Evolutionary conservation across 257 asterid species (phyloP).

Genomic region (Nicotiana noctiflora): DNA sequence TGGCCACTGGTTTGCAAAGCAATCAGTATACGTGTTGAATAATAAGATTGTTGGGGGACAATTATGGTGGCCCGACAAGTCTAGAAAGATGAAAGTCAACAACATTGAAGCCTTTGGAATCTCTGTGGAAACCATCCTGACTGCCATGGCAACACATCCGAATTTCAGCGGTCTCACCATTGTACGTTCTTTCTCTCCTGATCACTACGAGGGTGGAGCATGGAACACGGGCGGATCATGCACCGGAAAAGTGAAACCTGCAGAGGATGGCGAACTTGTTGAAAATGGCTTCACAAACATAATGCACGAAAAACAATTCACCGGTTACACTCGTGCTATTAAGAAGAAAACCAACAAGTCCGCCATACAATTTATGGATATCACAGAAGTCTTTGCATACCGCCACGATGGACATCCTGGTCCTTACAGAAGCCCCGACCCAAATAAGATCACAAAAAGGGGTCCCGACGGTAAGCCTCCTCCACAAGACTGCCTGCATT

Average conservation of each 20-base stretch:
- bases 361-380: slow-evolving; percentile 60
- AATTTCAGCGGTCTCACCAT: slow-evolving; percentile 82
- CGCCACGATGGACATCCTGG: slow-evolving; percentile 99
- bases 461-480: slow-evolving; percentile 96
- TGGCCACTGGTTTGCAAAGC: slow-evolving; percentile 98
- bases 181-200: slow-evolving; percentile 77
- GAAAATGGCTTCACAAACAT: slow-evolving; percentile 64
- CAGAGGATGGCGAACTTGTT: slow-evolving; percentile 41
- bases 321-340: slow-evolving; percentile 49
- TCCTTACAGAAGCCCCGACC: slow-evolving; percentile 79
- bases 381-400: slow-evolving; percentile 59
- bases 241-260: slow-evolving; percentile 72
- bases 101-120: slow-evolving; percentile 75
- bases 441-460: slow-evolving; percentile 72
- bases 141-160: slow-evolving; percentile 67
- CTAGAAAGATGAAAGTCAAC: slow-evolving; percentile 41
- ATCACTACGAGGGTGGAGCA: slow-evolving; percentile 88
- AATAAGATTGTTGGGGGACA: slow-evolving; percentile 89
- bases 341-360: slow-evolving; percentile 65
- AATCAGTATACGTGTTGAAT: slow-evolving; percentile 71
- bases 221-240: slow-evolving; percentile 99
- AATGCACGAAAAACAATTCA: slow-evolving; percentile 82
- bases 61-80: slow-evolving; percentile 79
- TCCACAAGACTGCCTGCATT: slow-evolving; percentile 95
- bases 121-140: slow-evolving; percentile 72